Evolutionary conservation across 768 basidiomycete species (phyloP), one percentile per base, ranked within the genome.

Genomic region (Dendrothele bispora): DNA sequence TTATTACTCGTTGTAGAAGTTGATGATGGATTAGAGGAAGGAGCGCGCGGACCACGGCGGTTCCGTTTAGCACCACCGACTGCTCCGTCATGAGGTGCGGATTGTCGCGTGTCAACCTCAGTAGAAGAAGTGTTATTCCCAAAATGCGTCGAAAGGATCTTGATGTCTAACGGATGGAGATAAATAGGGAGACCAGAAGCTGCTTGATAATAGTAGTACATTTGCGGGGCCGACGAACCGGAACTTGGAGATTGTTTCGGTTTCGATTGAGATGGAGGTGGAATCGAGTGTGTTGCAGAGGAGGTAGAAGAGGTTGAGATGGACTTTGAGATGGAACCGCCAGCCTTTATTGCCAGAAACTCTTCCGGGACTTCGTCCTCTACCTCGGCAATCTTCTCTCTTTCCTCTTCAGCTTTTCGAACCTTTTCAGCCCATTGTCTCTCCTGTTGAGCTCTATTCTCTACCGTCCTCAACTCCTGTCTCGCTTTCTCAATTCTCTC

Each of bases 161-260:
- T 88, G 67, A 97, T 98, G 63, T 99, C 95, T 25, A 99, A 78
- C 3, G 95, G 95, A 59, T 97, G 93, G 10, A 99, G 81, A 74
- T 90, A 99, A 55, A 97, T 77, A 8, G 92, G 88, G 48, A 89
- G 75, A 11, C 97, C 97, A 2, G 91, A 89, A 1, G 91, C 83
- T 15, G 93, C 88, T 64, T 98, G 97, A 64, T 98, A 99, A 67
- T 88, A 99, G 62, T 88, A 94, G 69, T 95, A 99, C n/a, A n/a
- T n/a, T n/a, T n/a, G n/a, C n/a, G n/a, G n/a, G n/a, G n/a, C n/a
- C 7, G 91, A 87, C 8, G 91, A 87, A 14, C 89, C 88, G 15
- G 89, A 88, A 15, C 87, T 89, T 3, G 91, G 89, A 2, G 88
- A 89, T 44, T 83, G 83, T 48, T 78, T 78, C 27, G 78, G 78